Conservation (phyloP, 768 basidiomycete genomes). For the Calocera viscosa region DNA sequence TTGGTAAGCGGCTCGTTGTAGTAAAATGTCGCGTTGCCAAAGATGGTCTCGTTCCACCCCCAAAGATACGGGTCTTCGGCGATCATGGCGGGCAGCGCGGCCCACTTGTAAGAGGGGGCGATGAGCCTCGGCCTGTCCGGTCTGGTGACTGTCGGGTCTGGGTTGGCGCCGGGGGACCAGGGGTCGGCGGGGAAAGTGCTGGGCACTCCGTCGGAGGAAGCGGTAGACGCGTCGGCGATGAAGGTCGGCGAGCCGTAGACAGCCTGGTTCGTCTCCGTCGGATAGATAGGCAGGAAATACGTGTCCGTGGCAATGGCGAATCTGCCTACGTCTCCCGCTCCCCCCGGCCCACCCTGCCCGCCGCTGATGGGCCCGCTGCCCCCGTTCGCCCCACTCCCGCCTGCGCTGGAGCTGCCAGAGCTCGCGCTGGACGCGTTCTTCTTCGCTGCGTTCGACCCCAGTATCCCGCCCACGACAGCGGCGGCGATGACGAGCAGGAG, state of each 20-base stretch:
- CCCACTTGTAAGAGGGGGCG: conserved; percentile 87
- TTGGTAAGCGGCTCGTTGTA: conserved; percentile 46
- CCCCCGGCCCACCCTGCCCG: conserved; percentile 45
- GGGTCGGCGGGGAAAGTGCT: conserved; percentile 71
- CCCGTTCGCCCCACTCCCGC: conserved; percentile 19
- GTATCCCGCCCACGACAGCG: conserved; percentile 52
- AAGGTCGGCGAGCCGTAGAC: conserved; percentile 64
- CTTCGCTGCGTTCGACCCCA: conserved; percentile 51
- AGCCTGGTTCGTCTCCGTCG: conserved; percentile 62
- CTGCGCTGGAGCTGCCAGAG: conserved; percentile 13
- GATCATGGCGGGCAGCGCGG: conserved; percentile 64
- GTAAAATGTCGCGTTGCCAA: conserved; percentile 74
- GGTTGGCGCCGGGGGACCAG: conserved; percentile 47
- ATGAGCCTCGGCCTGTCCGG: conserved; percentile 80
- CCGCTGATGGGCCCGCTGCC: conserved; percentile 23
- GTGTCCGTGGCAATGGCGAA: conserved; percentile 70
- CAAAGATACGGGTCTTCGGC: conserved; percentile 70
- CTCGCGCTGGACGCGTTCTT: conserved; percentile 25
- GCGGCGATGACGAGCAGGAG: conserved; percentile 29
- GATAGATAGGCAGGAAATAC: conserved; percentile 75
- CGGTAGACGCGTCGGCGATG: conserved; percentile 30
- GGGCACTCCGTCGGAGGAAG: conserved; percentile 36
- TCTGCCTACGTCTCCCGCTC: conserved; percentile 47
- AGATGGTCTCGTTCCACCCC: conserved; percentile 83
- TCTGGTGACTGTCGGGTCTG: conserved; percentile 48